Evolutionary conservation across 139 green algal species (phyloP), one percentile per base, ranked within the genome.

Genomic region (Chlorella vulgaris): DNA sequence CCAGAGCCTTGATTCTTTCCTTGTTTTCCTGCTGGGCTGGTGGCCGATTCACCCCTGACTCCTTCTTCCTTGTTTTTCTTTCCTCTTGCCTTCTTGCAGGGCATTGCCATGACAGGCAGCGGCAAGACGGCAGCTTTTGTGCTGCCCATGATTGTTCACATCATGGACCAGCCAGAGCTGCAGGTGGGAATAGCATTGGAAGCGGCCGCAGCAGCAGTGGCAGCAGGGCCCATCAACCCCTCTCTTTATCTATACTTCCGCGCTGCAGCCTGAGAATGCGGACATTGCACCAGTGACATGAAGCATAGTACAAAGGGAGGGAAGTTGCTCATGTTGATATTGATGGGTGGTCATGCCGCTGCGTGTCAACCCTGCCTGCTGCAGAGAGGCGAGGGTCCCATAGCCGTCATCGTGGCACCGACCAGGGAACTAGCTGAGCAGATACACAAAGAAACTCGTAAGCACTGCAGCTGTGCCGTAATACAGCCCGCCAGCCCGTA

Each of bases 371-470:
- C n/a, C n/a, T n/a, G n/a, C n/a, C n/a, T n/a, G n/a, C 15, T 33
- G 74, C 63, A 76, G 36, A 92, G 88, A 61, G 92, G 95, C 0
- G 92, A 95, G 74, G 95, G 96, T 0, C 96, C 96, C 55, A 95
- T 99, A 61, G 96, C 65, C 0, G n/a, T 98, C 8, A 83, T 98
- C 21, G 81, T 93, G 55, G 92, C 94, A 5, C 96, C 96, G 38
- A 98, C 95, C 3, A 78, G 96, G 3, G 96, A 99, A 87, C 90
- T 99, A 40, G 92, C 93, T 26, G 91, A 97, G 85, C 96, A 99
- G 86, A 98, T 98, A 51, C 91, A 98, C 88, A 91, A 89, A 78
- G 93, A 97, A 83, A 76, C 88, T 0, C 61, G 91, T 58, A 84
- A 86, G 80, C 31, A n/a, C 31, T 10, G 63, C 31, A 7, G 60